A percentile compares a stretch with the other conserved stretches of the same genome.
phyloP scores from a whole-genome alignment of 2,329 filamentous ascomycete species.

The Lasiodiplodia hormozganensis region DNA sequence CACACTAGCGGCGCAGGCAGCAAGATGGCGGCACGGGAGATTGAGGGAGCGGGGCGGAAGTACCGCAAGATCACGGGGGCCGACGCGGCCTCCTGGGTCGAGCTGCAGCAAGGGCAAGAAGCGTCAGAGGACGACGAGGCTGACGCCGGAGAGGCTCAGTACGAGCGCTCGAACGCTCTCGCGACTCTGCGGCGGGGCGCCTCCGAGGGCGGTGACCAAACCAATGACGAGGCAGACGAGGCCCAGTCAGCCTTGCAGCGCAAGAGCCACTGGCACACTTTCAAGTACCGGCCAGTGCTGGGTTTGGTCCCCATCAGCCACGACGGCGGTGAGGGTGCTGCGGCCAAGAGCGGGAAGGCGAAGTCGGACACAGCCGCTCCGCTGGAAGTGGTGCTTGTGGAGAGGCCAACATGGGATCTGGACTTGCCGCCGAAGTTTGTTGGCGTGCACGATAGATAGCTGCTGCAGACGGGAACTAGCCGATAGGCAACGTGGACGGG shows the following conservation, averaged over 20 bases:
- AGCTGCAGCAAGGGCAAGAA: constrained; percentile 37
- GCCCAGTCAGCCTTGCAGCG: constrained; percentile 35
- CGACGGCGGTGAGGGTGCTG: constrained; percentile 56
- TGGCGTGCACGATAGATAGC: constrained; percentile 41
- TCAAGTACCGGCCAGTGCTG: constrained; percentile 93
- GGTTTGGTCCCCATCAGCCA: constrained; percentile 68
- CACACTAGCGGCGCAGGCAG: constrained; percentile 63
- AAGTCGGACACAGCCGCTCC: constrained; percentile 41
- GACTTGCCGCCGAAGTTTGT: constrained; percentile 73
- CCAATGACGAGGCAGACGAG: constrained; percentile 29
- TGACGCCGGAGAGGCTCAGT: constrained; percentile 48
- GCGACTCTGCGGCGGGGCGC: constrained; percentile 38
- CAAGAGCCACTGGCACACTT: constrained; percentile 74
- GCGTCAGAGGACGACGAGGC: constrained; percentile 40
- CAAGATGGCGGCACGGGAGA: constrained; percentile 54
- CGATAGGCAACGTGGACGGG: not conserved
- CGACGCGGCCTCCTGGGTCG: constrained; percentile 43
- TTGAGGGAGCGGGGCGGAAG: constrained; percentile 54
- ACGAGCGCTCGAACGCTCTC: constrained; percentile 36
- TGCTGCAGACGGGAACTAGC: not conserved
- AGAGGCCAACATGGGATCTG: constrained; percentile 84
- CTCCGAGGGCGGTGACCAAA: constrained; percentile 35
- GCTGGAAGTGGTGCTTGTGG: constrained; percentile 85
- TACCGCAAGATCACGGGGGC: constrained; percentile 55
- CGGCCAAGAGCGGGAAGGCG: constrained; percentile 35